A percentile compares a stretch with the other conserved stretches of the same genome.
phyloP scores from a whole-genome alignment of 208 protist species.

The Acanthamoeba comandoni region DNA sequence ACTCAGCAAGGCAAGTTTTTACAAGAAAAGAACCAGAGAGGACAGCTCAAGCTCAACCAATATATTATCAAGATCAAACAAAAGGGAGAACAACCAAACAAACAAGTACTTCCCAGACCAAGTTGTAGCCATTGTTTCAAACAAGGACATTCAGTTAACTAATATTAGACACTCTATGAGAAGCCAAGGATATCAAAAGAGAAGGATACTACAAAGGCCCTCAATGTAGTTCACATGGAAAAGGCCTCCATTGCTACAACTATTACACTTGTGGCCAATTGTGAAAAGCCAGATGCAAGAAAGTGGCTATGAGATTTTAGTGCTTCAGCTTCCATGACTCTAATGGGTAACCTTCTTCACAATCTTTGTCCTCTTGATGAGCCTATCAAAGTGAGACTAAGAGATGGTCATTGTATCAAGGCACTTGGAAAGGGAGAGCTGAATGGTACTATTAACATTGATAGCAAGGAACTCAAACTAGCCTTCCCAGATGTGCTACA shows the following conservation, averaged over 20 bases:
- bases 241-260: not conserved
- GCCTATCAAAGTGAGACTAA: not conserved
- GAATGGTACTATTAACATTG: not conserved
- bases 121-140: slow-evolving; percentile 10
- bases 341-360: not conserved
- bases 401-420: not conserved
- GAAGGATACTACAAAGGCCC: not conserved
- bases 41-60: no score
- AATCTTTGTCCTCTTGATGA: not conserved
- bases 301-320: not conserved
- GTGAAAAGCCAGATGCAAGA: not conserved
- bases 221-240: not conserved
- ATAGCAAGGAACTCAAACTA: not conserved
- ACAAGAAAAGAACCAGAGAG: not conserved
- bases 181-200: not conserved
- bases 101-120: not conserved
- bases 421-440: not conserved
- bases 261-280: not conserved
- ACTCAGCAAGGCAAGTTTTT: not conserved
- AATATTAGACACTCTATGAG: not conserved
- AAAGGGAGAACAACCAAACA: not conserved
- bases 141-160: not conserved
- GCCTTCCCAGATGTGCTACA: not conserved
- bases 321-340: not conserved
- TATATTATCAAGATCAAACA: no score